A percentile compares a stretch with the other conserved stretches of the same genome.
Conservation (phyloP, 805 yeast species). For the Candida dajiaensis region DNA sequence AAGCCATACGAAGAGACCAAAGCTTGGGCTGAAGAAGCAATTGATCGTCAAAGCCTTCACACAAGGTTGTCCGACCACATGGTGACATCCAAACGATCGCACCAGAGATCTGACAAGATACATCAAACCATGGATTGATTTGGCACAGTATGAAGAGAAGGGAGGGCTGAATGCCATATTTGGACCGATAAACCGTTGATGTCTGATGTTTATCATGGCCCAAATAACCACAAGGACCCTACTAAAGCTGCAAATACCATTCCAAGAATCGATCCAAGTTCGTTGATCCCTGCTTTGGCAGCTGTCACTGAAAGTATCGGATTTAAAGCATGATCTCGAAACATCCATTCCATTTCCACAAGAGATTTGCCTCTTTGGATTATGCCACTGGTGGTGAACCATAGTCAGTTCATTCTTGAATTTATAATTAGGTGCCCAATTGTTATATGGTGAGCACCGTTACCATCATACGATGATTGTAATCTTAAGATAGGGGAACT, state of each 20-base stretch:
- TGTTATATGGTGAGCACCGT: conserved; percentile 28
- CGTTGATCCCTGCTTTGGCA: conserved; percentile 33
- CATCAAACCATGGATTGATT: conserved; percentile 22
- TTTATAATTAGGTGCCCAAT: conserved; percentile 31
- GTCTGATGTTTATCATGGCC: conserved; percentile 34
- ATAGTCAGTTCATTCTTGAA: conserved; percentile 35
- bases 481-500: conserved; percentile 32
- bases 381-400: conserved; percentile 38
- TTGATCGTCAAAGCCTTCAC: conserved; percentile 5
- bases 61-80: background rate
- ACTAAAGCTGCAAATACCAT: conserved; percentile 23
- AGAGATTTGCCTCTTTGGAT: conserved; percentile 35
- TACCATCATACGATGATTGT: conserved; percentile 34
- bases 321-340: conserved; percentile 37
- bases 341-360: conserved; percentile 33
- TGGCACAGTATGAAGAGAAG: conserved; percentile 29
- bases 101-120: background rate
- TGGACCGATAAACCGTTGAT: conserved; percentile 33
- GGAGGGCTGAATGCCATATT: conserved; percentile 32
- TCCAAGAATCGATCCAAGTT: conserved; percentile 34
- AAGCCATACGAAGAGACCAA: conserved; percentile 3
- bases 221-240: conserved; percentile 26
- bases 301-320: conserved; percentile 30
- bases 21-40: background rate
- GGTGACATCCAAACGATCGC: conserved; percentile 6